Percentiles rank a stretch among this genome's conserved stretches.
Evolutionary conservation across 1,139 yeast species (phyloP).

Genomic region (Candida sp.): DNA sequence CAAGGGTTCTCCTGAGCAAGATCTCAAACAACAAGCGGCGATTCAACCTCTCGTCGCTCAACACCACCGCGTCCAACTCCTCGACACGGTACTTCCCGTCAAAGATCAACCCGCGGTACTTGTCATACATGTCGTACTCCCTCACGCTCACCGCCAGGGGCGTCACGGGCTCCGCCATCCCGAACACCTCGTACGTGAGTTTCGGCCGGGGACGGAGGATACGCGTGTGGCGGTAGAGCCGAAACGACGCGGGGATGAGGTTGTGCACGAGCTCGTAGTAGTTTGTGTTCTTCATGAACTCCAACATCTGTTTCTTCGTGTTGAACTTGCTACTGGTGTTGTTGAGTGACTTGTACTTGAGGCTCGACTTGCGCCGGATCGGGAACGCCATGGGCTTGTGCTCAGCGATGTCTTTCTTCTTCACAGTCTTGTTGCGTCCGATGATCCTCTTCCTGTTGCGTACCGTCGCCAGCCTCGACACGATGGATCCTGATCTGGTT

Average conservation of each 20-base stretch:
- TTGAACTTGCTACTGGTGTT: conserved; percentile 22
- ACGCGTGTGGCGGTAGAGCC: conserved; percentile 24
- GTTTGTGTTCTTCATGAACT: conserved; percentile 26
- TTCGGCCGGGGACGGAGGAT: conserved; percentile 27
- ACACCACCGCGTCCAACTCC: conserved; percentile 24
- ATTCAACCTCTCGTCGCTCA: conserved; percentile 30
- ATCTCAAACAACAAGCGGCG: conserved; percentile 39
- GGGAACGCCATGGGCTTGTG: conserved; percentile 32
- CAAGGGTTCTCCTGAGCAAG: conserved; percentile 43
- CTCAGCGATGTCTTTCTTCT: conserved; percentile 21
- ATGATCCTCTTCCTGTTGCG: conserved; percentile 34
- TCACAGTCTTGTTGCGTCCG: conserved; percentile 33
- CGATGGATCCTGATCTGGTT: conserved; percentile 25
- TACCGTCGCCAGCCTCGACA: conserved; percentile 36
- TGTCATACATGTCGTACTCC: neutral
- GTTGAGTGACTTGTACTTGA: conserved; percentile 24
- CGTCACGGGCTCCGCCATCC: neutral
- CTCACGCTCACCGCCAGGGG: neutral
- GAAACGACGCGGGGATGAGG: conserved; percentile 34
- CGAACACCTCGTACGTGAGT: conserved; percentile 7
- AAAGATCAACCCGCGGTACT: neutral
- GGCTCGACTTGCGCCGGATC: conserved; percentile 37
- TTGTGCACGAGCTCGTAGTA: conserved; percentile 29
- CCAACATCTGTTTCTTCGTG: conserved; percentile 27
- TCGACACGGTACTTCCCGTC: conserved; percentile 17